Conservation (phyloP, 495 filamentous ascomycete genomes). For the Tirmania nivea region DNA sequence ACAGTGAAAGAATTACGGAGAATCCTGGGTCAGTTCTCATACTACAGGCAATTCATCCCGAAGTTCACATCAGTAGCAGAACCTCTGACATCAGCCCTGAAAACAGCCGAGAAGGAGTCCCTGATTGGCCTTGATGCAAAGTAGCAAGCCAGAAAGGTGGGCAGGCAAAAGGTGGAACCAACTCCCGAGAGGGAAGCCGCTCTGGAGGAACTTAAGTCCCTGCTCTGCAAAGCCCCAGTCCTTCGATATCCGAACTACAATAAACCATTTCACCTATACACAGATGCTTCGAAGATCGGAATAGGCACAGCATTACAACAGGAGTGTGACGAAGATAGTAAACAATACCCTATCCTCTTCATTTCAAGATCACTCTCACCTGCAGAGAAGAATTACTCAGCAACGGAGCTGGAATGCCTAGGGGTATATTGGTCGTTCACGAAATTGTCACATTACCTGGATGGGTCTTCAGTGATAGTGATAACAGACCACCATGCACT, state of each 20-base stretch:
- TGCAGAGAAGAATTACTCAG: not conserved
- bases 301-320: not conserved
- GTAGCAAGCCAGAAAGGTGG: not conserved
- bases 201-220: not conserved
- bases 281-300: not conserved
- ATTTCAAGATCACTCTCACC: not conserved
- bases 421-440: not conserved
- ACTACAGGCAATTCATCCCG: conserved; percentile 1
- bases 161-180: not conserved
- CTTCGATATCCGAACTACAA: not conserved
- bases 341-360: not conserved
- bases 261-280: not conserved
- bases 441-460: not conserved
- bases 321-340: not conserved
- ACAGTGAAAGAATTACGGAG: not conserved
- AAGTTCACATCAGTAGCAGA: conserved; percentile 1
- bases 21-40: not conserved
- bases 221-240: not conserved
- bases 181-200: not conserved
- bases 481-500: not conserved
- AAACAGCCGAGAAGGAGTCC: not conserved
- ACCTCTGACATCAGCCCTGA: not conserved
- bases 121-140: not conserved
- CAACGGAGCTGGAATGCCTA: not conserved
- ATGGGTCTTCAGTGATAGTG: not conserved